Evolutionary conservation across 2,329 filamentous ascomycete genomes (phyloP).

Genomic region (Penicillium brasilianum): DNA sequence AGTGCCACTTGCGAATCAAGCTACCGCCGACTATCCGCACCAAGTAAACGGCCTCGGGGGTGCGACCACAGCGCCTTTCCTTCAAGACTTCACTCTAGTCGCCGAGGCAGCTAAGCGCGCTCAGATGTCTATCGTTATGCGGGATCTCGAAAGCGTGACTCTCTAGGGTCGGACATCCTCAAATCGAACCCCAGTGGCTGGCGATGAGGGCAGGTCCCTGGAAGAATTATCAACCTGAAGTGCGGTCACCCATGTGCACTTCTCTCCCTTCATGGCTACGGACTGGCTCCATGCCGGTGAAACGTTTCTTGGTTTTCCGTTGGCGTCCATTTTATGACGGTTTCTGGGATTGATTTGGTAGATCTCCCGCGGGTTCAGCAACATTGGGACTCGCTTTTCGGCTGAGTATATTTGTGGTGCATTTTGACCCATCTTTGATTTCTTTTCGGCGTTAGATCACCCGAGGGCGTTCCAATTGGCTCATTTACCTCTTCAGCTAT

Average conservation of each 20-base stretch:
- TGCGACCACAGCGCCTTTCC: conserved; percentile 62
- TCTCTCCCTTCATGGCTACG: conserved; percentile 10
- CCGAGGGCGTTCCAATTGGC: conserved; percentile 13
- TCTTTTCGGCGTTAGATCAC: conserved; percentile 13
- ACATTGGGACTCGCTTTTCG: not conserved
- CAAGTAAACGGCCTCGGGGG: conserved; percentile 37
- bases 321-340: conserved; percentile 15
- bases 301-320: conserved; percentile 6
- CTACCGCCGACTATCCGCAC: conserved; percentile 32
- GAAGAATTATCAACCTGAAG: not conserved
- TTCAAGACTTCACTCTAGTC: conserved; percentile 81
- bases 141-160: conserved; percentile 69
- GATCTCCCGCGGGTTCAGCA: not conserved
- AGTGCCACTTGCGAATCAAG: conserved; percentile 14
- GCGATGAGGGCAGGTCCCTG: conserved; percentile 18
- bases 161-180: conserved; percentile 30
- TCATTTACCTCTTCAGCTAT: not conserved
- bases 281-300: conserved; percentile 21
- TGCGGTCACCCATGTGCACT: conserved; percentile 2
- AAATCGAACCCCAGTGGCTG: not conserved
- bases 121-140: conserved; percentile 85
- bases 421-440: not conserved
- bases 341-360: not conserved
- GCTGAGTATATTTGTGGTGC: not conserved
- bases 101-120: conserved; percentile 93